Evolutionary conservation across 495 filamentous ascomycete genomes (phyloP).

Genomic region (Penicillium argentinense): DNA sequence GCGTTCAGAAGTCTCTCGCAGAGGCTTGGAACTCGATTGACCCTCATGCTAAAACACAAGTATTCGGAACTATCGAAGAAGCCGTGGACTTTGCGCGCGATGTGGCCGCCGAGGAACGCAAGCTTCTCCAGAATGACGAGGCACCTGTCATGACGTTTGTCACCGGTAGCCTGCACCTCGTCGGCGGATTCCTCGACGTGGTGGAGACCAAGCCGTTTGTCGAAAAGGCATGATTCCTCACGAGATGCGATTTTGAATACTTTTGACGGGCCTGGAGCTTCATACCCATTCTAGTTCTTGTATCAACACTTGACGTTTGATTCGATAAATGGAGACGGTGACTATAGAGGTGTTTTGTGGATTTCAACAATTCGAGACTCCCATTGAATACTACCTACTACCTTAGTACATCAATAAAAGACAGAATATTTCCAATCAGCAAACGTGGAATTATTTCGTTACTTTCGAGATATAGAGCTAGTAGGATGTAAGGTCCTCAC

Average conservation of each 20-base stretch:
- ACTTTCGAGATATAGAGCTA: not conserved
- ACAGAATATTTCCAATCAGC: slow-evolving; percentile 4
- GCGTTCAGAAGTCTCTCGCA: slow-evolving; percentile 72
- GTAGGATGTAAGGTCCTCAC: too few relatives aligned
- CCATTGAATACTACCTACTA: too few relatives aligned
- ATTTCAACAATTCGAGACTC: slow-evolving; percentile 32
- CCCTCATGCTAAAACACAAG: slow-evolving; percentile 56
- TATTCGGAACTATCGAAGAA: slow-evolving; percentile 80
- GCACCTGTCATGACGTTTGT: slow-evolving; percentile 54
- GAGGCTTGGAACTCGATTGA: slow-evolving; percentile 71
- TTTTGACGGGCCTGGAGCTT: slow-evolving; percentile 17
- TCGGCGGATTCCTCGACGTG: slow-evolving; percentile 76
- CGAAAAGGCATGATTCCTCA: slow-evolving; percentile 14
- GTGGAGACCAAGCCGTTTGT: slow-evolving; percentile 58
- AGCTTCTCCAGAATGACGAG: slow-evolving; percentile 31
- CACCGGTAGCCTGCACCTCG: slow-evolving; percentile 88
- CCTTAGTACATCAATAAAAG: too few relatives aligned
- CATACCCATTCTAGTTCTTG: slow-evolving; percentile 19
- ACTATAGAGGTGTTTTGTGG: slow-evolving; percentile 27
- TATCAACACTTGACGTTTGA: slow-evolving; percentile 30
- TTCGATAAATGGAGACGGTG: slow-evolving; percentile 10
- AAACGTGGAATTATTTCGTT: not conserved
- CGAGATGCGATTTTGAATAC: not conserved
- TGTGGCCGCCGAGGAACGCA: slow-evolving; percentile 41
- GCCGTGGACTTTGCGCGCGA: slow-evolving; percentile 68